phyloP scores from a whole-genome alignment of 176 grass and related monocot species.

The Ananas comosus region DNA sequence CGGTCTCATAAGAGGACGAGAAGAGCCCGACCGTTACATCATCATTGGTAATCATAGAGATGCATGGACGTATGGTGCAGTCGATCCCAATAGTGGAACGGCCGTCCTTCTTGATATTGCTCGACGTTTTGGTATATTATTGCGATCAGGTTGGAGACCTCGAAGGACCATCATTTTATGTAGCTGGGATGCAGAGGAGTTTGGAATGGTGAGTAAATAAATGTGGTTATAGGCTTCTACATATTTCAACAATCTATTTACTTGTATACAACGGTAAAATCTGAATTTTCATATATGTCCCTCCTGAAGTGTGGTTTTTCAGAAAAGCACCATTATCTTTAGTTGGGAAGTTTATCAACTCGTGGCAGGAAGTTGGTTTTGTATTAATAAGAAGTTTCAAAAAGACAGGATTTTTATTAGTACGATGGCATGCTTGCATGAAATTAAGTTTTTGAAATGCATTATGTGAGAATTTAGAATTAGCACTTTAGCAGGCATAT shows the following conservation, averaged over 20 bases:
- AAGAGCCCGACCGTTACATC: conserved; percentile 83
- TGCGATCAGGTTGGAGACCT: conserved; percentile 76
- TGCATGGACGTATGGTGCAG: conserved; percentile 96
- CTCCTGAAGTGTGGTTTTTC: too few species aligned
- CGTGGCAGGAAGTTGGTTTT: too few species aligned
- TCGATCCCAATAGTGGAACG: conserved; percentile 92
- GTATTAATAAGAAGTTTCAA: too few species aligned
- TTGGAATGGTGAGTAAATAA: conserved; percentile 76
- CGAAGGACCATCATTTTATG: conserved; percentile 80
- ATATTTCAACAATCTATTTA: not conserved
- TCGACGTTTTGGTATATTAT: conserved; percentile 59
- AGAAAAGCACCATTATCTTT: too few species aligned
- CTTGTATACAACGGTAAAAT: not conserved
- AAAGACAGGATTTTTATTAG: too few species aligned
- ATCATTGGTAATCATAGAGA: conserved; percentile 98
- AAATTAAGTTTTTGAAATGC: too few species aligned
- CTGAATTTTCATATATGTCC: too few species aligned
- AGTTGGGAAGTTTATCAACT: too few species aligned
- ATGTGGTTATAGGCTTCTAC: not conserved
- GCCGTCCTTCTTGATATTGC: conserved; percentile 77
- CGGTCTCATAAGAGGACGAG: conserved; percentile 46
- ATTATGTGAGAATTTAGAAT: too few species aligned
- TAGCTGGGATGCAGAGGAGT: conserved; percentile 97
- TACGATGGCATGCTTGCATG: too few species aligned
- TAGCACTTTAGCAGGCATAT: too few species aligned